Base-by-base conservation (phyloP, 202 grass and related monocot genomes). In the Panicum hallii region DNA sequence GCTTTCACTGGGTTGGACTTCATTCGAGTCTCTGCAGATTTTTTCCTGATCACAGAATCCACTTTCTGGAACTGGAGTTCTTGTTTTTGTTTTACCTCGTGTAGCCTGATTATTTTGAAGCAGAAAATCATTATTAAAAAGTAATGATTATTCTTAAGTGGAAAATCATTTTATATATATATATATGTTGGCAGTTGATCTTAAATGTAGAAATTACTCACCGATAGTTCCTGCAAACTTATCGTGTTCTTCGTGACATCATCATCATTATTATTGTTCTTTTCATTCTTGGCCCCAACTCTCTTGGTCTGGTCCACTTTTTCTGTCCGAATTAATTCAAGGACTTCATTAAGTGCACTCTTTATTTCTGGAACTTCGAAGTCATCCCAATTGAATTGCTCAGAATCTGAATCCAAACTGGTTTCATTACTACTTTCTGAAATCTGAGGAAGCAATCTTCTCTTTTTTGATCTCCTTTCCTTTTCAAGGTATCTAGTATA, bases 351-450 rank as follows among this genome's bases (percentile, higher is more conserved):
- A 83, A 99, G 68, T 76, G 91, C 93, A 68, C 47, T 83, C 90
- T 89, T 96, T 87, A 99, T 88, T 52, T 99, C 96, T 71, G 82
- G 84, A 83, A 92, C 91, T 63, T 90, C 90, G 55, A 95, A 94
- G 87, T 96, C 58, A 89, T 99, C 91, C 96, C 96, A 99, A 81
- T 43, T 79, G 66, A 88, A 83, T 47, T 83, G 67, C 41, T 90
- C 71, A 28, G 58, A 88, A 58, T 85, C 70, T 83, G 78, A 45
- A 79, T 89, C 79, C 58, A 64, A 82, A 78, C 70, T 68, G 72
- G 57, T 84, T 53, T 84, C 88, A n/a, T 78, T 62, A 77, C 32
- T 67, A 77, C 50, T 74, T 63, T 85, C 60, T 79, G 74, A 84
- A 44, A 86, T 81, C 63, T 86, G 70, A 14, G 87, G 67, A 78